Percentiles rank a stretch among this genome's conserved stretches.
These are phyloP conservation scores for Magnolia sinica DNA, from an alignment of 164 flowering plant genomes.

Conservation along the genomic window DNA sequence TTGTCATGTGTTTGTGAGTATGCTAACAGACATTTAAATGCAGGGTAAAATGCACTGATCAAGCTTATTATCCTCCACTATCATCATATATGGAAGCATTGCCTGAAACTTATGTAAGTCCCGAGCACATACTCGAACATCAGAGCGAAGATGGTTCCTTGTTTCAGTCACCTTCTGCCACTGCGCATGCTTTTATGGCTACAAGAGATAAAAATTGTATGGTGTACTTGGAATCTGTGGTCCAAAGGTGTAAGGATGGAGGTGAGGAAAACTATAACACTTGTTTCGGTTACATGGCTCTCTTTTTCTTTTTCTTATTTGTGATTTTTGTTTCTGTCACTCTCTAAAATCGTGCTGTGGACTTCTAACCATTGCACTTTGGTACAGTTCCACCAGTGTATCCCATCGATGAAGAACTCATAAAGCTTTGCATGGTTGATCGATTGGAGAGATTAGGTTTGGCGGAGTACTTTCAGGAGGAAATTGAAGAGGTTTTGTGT, in stretches of 20 bases:
- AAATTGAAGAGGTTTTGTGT: slow-evolving; percentile 21
- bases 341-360: not conserved
- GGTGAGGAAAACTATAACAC: slow-evolving; percentile 16
- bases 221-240: slow-evolving; percentile 27
- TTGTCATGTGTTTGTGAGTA: not conserved
- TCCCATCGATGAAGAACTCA: slow-evolving; percentile 27
- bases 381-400: slow-evolving; percentile 29
- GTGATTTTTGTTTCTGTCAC: not conserved
- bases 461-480: slow-evolving; percentile 24
- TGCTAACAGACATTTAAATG: too few species aligned
- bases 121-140: slow-evolving; percentile 14
- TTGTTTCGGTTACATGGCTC: too few species aligned
- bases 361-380: not conserved
- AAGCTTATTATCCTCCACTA: slow-evolving; percentile 19
- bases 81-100: slow-evolving; percentile 31
- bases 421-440: slow-evolving; percentile 30
- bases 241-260: slow-evolving; percentile 28
- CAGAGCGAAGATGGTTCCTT: slow-evolving; percentile 36
- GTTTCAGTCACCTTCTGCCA: slow-evolving; percentile 45
- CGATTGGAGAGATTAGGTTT: slow-evolving; percentile 31
- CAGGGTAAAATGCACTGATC: slow-evolving; percentile 27
- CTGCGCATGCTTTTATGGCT: slow-evolving; percentile 34
- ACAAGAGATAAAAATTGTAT: slow-evolving; percentile 25
- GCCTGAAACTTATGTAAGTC: slow-evolving; percentile 18
- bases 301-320: not conserved